Evolutionary conservation across 345 rosid genomes (phyloP).

Genomic region (Hirschfeldia incana): DNA sequence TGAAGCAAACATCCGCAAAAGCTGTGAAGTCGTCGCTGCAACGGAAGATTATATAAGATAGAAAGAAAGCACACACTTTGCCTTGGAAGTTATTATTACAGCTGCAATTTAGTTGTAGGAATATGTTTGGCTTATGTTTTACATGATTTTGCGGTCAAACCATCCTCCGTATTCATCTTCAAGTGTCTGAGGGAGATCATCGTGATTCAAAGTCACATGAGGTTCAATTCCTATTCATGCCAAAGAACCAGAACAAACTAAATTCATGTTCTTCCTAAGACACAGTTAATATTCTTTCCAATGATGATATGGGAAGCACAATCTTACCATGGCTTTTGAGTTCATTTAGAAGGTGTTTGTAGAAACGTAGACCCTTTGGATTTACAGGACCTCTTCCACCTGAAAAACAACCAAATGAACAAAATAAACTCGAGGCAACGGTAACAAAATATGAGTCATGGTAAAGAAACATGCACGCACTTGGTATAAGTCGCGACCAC

Average conservation of each 20-base stretch:
- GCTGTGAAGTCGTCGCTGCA: neutral
- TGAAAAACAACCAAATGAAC: slow-evolving; percentile 7
- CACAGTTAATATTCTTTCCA: neutral
- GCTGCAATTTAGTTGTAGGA: too few species aligned
- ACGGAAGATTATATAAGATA: too few species aligned
- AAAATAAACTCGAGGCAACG: neutral
- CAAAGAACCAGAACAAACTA: too few species aligned
- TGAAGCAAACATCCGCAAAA: neutral
- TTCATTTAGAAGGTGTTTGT: slow-evolving; percentile 53
- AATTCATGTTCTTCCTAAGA: too few species aligned
- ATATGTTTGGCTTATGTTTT: too few species aligned
- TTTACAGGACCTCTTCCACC: slow-evolving; percentile 62
- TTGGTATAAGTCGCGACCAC: slow-evolving; percentile 73
- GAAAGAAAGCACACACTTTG: too few species aligned
- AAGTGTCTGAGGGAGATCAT: too few species aligned
- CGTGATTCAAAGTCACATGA: too few species aligned
- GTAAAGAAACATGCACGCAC: slow-evolving; percentile 33
- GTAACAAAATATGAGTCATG: neutral
- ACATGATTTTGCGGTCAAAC: too few species aligned
- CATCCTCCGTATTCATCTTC: too few species aligned
- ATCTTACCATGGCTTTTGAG: slow-evolving; percentile 45
- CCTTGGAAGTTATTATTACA: too few species aligned
- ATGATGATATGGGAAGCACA: neutral
- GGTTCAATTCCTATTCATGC: too few species aligned
- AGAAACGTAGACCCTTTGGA: slow-evolving; percentile 53